phyloP scores from a whole-genome alignment of 2,329 filamentous ascomycete species.

The Hypomyces rosellus region DNA sequence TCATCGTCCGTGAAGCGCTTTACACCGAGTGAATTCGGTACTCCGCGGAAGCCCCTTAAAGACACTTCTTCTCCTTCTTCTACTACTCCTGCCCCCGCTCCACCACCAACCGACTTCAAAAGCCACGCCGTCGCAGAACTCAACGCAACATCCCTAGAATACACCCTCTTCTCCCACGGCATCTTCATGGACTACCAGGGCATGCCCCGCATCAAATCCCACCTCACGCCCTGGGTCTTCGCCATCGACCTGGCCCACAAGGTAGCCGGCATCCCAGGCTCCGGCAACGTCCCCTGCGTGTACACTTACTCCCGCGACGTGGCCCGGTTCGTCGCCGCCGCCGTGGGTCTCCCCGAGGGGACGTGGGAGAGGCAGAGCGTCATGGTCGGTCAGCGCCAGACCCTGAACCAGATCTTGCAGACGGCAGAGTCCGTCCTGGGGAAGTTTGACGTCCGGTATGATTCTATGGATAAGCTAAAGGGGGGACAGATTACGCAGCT shows the following conservation, averaged over 20 bases:
- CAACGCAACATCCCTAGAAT: not conserved
- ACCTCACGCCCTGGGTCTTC: not conserved
- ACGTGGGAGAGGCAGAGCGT: not conserved
- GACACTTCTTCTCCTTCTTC: too few relatives aligned
- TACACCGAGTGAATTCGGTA: not conserved
- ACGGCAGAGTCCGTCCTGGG: not conserved
- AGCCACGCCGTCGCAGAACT: not conserved
- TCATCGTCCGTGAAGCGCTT: slow-evolving; percentile 2
- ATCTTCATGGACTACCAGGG: slow-evolving; percentile 1
- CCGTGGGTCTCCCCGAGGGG: not conserved
- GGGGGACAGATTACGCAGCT: too few relatives aligned
- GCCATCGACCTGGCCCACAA: not conserved
- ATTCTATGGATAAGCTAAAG: not conserved
- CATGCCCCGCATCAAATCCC: not conserved
- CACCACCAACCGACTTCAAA: not conserved
- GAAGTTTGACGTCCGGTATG: not conserved
- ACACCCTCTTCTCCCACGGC: not conserved
- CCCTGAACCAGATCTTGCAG: not conserved
- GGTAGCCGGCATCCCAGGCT: not conserved
- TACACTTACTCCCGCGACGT: slow-evolving; percentile 2
- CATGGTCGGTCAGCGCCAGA: not conserved
- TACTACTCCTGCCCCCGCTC: too few relatives aligned
- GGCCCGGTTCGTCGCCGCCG: not conserved
- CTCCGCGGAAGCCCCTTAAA: not conserved
- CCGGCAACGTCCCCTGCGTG: not conserved